phyloP scores from a whole-genome alignment of 2,329 filamentous ascomycete genomes.

The Aplosporella prunicola region DNA sequence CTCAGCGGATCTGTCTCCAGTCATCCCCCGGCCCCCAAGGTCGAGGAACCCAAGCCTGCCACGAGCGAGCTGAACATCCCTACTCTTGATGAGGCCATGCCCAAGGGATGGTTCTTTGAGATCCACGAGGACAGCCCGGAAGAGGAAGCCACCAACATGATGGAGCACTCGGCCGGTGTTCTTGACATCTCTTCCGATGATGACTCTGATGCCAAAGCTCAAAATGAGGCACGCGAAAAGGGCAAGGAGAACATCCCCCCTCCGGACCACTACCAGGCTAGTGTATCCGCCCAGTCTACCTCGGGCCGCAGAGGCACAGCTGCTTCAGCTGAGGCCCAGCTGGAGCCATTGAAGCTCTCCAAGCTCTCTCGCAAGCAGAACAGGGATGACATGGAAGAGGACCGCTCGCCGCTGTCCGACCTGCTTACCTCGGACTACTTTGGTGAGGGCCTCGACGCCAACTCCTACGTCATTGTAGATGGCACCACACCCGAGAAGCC shows the following conservation, averaged over 20 bases:
- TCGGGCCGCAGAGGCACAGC: constrained; percentile 8
- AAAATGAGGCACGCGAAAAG: constrained; percentile 46
- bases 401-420: constrained; percentile 28
- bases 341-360: constrained; percentile 20
- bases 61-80: constrained; percentile 19
- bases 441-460: constrained; percentile 27
- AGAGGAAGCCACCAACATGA: constrained; percentile 82
- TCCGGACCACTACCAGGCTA: constrained; percentile 25
- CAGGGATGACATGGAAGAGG: constrained; percentile 32
- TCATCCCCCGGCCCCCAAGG: constrained; percentile 34
- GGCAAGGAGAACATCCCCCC: constrained; percentile 95
- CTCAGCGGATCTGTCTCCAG: constrained; percentile 64
- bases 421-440: constrained; percentile 30
- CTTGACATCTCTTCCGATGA: constrained; percentile 89
- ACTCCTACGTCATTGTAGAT: constrained; percentile 28
- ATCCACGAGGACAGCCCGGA: constrained; percentile 90
- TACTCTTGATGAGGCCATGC: constrained; percentile 49
- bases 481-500: constrained; percentile 23
- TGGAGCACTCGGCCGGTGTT: constrained; percentile 80
- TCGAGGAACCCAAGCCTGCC: constrained; percentile 23
- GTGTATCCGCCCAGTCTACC: neutral
- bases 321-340: constrained; percentile 15
- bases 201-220: constrained; percentile 51
- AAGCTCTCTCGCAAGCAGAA: constrained; percentile 19
- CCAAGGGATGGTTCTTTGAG: constrained; percentile 72